These are phyloP conservation scores for Gaeumannomyces sp. DNA, from an alignment of 2,329 filamentous ascomycete species.

Conservation along the genomic window DNA sequence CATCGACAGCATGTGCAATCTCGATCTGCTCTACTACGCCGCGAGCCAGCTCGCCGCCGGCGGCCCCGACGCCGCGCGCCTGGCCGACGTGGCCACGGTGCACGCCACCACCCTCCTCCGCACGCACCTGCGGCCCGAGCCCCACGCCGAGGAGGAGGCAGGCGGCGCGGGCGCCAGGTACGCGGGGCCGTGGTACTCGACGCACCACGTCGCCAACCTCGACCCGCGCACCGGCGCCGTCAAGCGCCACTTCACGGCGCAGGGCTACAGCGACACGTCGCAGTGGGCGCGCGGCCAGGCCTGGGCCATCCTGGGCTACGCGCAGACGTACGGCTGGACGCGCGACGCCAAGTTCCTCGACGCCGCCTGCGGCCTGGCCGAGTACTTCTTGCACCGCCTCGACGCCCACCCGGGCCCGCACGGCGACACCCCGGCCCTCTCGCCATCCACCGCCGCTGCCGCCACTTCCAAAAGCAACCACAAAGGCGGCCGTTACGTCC, in stretches of 20 bases:
- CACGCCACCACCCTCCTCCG: constrained; percentile 36
- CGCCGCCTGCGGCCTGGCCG: constrained; percentile 37
- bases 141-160: constrained; percentile 10
- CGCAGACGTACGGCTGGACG: constrained; percentile 43
- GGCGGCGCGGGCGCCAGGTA: constrained; percentile 31
- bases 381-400: constrained; percentile 42
- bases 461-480: constrained; percentile 16
- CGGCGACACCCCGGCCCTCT: constrained; percentile 16
- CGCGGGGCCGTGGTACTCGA: constrained; percentile 29
- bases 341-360: constrained; percentile 35
- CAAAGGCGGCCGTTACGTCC: constrained; percentile 16
- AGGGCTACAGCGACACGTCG: constrained; percentile 39
- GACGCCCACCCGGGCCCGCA: constrained; percentile 21
- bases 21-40: constrained; percentile 31
- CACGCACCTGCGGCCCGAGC: constrained; percentile 35
- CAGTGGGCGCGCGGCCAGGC: constrained; percentile 48
- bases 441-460: constrained; percentile 35
- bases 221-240: constrained; percentile 34
- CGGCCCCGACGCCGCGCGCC: constrained; percentile 3
- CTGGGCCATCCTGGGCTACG: constrained; percentile 44
- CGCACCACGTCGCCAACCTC: constrained; percentile 45
- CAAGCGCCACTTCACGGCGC: constrained; percentile 40
- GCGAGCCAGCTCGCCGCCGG: constrained; percentile 24
- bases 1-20: constrained; percentile 36
- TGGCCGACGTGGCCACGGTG: constrained; percentile 24